Evolutionary conservation across 139 green algal species (phyloP), one percentile per base, ranked within the genome.

Genomic region (Pseudopediastrum boryanum): DNA sequence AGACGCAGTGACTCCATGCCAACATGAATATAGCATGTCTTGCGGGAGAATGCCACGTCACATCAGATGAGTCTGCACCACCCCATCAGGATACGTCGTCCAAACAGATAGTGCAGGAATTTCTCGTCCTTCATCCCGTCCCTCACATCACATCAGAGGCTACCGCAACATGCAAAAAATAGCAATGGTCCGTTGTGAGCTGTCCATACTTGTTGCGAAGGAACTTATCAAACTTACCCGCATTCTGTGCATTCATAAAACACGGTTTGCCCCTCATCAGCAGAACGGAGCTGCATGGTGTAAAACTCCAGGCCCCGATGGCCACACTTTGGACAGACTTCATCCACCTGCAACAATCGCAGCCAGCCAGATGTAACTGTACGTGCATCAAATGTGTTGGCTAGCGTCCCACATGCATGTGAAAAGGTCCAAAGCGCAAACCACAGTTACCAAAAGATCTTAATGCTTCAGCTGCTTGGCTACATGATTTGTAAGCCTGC

Each of bases 241-340:
- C 93, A 97, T 10, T 93, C 83, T 0, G 75, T 50, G 72, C 94
- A 98, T 74, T 98, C 94, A 70, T 97, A 97, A 67, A 98, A 98
- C 2, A 98, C 92, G 1, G 93, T 98, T 73, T 94, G 90, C 23
- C 94, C 94, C 81, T 98, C 94, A 74, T 98, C 94, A 19, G 94
- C 94, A 27, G 93, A 97, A 1, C 94, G 89, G 59, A 98, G 87
- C 86, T 98, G 94, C 90, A 96, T 93, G 3, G 94, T 98, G 87
- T 97, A 97, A 84, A 91, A 98, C 77, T 97, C 92, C 68, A 98
- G 61, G 1, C 84, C 85, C 5, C 80, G 79, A 70, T 95, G 78
- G 3, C 87, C 85, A 81, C 94, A 98, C 38, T 92, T 87, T 4
- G 89, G 88, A 87, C 94, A 98, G 6, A 80, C 69, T 77, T 98